These are phyloP conservation scores for Fraxinus sp. DNA, from an alignment of 305 asterid species.

Conservation along the genomic window DNA sequence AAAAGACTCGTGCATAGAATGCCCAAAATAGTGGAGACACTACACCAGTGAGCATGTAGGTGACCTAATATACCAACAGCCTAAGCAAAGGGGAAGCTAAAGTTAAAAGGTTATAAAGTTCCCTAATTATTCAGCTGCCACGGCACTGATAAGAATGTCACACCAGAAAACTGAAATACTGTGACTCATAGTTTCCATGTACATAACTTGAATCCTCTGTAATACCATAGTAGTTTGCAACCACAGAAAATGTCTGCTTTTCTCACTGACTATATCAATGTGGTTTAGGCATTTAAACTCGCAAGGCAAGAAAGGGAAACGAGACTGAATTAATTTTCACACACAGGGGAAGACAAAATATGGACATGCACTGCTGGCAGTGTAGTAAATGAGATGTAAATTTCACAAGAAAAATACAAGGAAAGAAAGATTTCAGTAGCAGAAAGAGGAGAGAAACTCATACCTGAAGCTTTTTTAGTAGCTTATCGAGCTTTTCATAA, in stretches of 20 bases:
- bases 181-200: neutral
- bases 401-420: neutral
- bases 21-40: neutral
- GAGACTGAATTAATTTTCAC: neutral
- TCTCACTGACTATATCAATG: neutral
- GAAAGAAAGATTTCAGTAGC: neutral
- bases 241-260: neutral
- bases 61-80: neutral
- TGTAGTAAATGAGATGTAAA: neutral
- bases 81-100: neutral
- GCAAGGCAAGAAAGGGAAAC: neutral
- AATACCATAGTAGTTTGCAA: neutral
- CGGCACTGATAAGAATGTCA: neutral
- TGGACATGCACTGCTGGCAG: neutral
- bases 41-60: neutral
- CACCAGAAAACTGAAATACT: neutral
- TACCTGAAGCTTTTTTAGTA: conserved; percentile 47
- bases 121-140: neutral
- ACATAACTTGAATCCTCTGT: neutral
- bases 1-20: neutral
- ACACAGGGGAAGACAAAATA: neutral
- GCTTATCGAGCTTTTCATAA: conserved; percentile 34
- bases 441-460: conserved; percentile 1
- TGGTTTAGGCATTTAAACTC: neutral
- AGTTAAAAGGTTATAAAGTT: conserved; percentile 5